Evolutionary conservation across 257 asterid species (phyloP).

Genomic region (Ilex aquifolium): DNA sequence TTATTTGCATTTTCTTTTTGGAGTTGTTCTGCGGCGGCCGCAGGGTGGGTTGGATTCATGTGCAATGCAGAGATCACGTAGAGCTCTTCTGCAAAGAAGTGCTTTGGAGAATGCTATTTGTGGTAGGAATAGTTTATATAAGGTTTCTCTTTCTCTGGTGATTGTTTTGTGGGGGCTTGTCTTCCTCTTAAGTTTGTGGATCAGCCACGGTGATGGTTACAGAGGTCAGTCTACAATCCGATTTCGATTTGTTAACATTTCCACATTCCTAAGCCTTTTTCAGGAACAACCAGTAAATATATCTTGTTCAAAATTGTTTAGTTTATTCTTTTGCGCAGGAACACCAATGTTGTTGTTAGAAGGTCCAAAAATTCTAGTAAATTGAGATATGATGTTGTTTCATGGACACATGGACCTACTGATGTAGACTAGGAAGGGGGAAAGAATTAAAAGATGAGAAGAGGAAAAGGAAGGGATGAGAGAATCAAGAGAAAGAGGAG

Average conservation of each 20-base stretch:
- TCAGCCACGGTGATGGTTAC: slow-evolving; percentile 61
- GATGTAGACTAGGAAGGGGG: no score
- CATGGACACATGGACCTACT: no score
- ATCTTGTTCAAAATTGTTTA: no score
- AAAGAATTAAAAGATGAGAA: no score
- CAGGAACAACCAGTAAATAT: not conserved
- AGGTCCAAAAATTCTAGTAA: no score
- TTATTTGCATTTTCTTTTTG: not conserved
- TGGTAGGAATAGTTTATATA: slow-evolving; percentile 50
- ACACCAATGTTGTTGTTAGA: no score
- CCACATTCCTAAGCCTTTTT: no score
- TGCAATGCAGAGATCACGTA: slow-evolving; percentile 91
- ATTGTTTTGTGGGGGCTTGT: slow-evolving; percentile 66
- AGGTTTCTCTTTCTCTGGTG: slow-evolving; percentile 58
- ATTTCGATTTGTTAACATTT: no score
- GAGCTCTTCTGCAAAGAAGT: slow-evolving; percentile 93
- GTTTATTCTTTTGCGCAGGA: no score
- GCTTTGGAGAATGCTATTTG: slow-evolving; percentile 50
- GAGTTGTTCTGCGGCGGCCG: slow-evolving; percentile 19
- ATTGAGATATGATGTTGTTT: no score
- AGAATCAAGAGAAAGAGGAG: no score
- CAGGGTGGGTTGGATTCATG: slow-evolving; percentile 50
- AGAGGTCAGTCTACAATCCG: slow-evolving; percentile 46
- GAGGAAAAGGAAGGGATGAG: no score
- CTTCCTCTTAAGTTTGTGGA: slow-evolving; percentile 72